Conservation (phyloP, 495 filamentous ascomycete genomes). For the Penicillium salamii region DNA sequence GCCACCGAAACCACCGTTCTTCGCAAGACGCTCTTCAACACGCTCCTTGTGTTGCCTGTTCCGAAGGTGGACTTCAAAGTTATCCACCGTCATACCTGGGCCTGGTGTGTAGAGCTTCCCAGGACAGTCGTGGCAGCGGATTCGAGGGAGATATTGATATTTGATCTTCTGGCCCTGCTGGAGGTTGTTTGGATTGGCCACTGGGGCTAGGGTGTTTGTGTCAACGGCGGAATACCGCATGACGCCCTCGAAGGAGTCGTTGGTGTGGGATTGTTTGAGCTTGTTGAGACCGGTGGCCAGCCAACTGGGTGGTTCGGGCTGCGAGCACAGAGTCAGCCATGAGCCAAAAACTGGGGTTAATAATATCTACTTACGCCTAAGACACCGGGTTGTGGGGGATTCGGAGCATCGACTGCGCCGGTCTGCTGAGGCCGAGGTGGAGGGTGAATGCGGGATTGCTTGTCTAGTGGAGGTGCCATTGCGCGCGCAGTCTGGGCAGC, state of each 20-base stretch:
- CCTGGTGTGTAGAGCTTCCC: conserved; percentile 90
- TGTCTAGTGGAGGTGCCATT: conserved; percentile 59
- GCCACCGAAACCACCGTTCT: conserved; percentile 9
- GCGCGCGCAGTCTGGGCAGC: conserved; percentile 42
- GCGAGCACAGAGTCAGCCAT: conserved; percentile 24
- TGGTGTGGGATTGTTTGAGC: conserved; percentile 63
- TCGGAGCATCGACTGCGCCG: conserved; percentile 61
- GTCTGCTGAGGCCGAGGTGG: conserved; percentile 49
- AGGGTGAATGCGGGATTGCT: conserved; percentile 32
- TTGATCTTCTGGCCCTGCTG: conserved; percentile 52
- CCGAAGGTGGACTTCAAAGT: conserved; percentile 86
- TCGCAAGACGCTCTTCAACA: conserved; percentile 56
- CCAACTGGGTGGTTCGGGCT: conserved; percentile 83
- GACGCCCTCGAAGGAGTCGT: conserved; percentile 76
- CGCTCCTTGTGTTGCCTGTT: conserved; percentile 74
- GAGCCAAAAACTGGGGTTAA: conserved; percentile 14
- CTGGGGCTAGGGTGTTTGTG: conserved; percentile 55
- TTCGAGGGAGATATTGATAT: conserved; percentile 77
- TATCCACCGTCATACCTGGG: conserved; percentile 77
- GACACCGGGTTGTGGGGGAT: conserved; percentile 53
- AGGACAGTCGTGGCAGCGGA: conserved; percentile 86
- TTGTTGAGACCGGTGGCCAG: conserved; percentile 61
- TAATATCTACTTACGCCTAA: conserved; percentile 53
- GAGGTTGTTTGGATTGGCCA: conserved; percentile 46
- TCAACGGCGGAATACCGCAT: conserved; percentile 86